Evolutionary conservation across 208 protist species (phyloP).

Genomic region (Trypanosoma brucei): DNA sequence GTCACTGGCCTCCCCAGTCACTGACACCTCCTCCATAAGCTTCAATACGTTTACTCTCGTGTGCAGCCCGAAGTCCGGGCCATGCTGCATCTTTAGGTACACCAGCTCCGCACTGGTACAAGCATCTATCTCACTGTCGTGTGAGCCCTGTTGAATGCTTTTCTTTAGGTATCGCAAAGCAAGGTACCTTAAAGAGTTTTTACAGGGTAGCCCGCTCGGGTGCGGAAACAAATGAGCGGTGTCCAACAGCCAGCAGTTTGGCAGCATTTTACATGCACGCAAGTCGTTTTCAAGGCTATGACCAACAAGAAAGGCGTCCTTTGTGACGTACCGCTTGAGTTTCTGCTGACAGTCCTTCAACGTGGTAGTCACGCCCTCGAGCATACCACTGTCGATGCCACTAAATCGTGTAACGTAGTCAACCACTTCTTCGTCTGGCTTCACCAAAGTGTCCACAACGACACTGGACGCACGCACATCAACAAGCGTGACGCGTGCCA

Average conservation of each 20-base stretch:
- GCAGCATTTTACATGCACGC: constrained; percentile 76
- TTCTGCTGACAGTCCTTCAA: constrained; percentile 68
- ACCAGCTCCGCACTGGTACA: constrained; percentile 72
- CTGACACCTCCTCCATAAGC: constrained; percentile 35
- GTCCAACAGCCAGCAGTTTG: constrained; percentile 84
- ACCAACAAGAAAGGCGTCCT: constrained; percentile 85
- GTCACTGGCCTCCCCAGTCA: not conserved
- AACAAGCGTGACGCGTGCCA: constrained; percentile 84
- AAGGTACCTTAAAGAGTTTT: constrained; percentile 83
- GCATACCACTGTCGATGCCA: constrained; percentile 80
- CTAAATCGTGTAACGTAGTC: constrained; percentile 90
- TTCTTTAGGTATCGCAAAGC: constrained; percentile 67
- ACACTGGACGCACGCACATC: constrained; percentile 47
- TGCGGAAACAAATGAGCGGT: constrained; percentile 90
- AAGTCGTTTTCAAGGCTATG: constrained; percentile 95
- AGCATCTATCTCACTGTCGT: constrained; percentile 87
- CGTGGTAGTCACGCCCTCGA: constrained; percentile 60
- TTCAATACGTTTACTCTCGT: constrained; percentile 54
- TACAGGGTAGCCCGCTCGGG: constrained; percentile 67
- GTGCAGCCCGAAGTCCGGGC: constrained; percentile 66
- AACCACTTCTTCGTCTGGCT: constrained; percentile 59
- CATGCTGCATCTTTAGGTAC: constrained; percentile 76
- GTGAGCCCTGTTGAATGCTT: constrained; percentile 79
- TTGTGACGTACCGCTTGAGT: constrained; percentile 51
- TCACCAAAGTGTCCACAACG: constrained; percentile 86